Evolutionary conservation across 768 basidiomycete species (phyloP), one percentile per base, ranked within the genome.

Genomic region (Hygrocybe coccinea): DNA sequence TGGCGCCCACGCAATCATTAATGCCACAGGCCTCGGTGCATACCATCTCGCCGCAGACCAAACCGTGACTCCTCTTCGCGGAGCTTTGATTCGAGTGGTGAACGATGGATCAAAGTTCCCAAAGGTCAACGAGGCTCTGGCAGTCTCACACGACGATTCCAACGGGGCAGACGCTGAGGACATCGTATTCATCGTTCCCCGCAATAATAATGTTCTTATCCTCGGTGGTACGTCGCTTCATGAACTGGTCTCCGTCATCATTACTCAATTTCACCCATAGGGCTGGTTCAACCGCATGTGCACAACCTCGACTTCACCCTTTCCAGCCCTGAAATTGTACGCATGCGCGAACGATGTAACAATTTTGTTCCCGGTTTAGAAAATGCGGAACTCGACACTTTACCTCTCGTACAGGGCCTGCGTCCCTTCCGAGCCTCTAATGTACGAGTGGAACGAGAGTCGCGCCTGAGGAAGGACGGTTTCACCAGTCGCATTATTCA

Each of bases 61-160:
- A 29, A 66, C 63, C 2, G 66, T 68, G 5, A 71, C 70, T 57
- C 74, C 73, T 11, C 67, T 74, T 6, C 69, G 74, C 7, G 74
- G 74, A 3, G 73, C 69, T 7, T 66, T 71, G 37, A 64, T 73
- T 25, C 67, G 69, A 12, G 67, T 73, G 14, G 58, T 74, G 47
- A 74, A 71, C 58, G 67, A 70, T 21, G 74, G 74, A 2, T 62
- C 58, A 22, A 64, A 65, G 46, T 73, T 73, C 62, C 72, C 70
- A 29, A 65, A 64, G 41, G 66, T 74, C 33, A 65, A 55, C 4
- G 64, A 70, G 51, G 70, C 70, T 21, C 59, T 71, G 7, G 65
- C 66, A 14, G 66, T 73, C 43, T 68, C 70, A 3, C 65, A 69
- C 17, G 68, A 72, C 50, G 69, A 69, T 25, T 59, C 65, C 2